Evolutionary conservation across 176 grass and related monocot genomes (phyloP), one percentile per base, ranked within the genome.

Genomic region (Rhipidocladum racemiflorum): DNA sequence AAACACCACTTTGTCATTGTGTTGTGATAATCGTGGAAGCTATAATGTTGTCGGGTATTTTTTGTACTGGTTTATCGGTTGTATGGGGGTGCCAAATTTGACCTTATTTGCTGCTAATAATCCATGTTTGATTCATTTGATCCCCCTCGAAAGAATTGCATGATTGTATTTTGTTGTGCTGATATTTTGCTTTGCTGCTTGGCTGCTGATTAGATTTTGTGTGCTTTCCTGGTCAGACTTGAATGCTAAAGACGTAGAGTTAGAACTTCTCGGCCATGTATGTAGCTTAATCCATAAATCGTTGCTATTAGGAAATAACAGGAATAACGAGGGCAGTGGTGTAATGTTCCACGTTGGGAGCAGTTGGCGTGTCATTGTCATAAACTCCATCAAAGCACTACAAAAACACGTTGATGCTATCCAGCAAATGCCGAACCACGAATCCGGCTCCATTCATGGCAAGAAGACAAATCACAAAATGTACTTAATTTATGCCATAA

Each of bases 291-390:
- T 28, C 23, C 18, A 49, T 79, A 36, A 43, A 54, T 29, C 17
- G 61, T 6, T 70, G 7, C 9, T 48, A 50, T 13, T 48, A 48
- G 3, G 18, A 61, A 38, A 72, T 55, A 85, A 30, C 21, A 18
- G 34, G 67, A 57, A 67, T 34, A 27, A 56, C 28, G 35, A 82
- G 42, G 6, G 4, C 56, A 21, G 30, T 36, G 17, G 13, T 24
- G 45, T 29, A 74, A 62, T 44, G n/a, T 42, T 55, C 72, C 68
- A 53, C 42, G 71, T 61, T 27, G 18, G 65, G 45, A 68, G 17
- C 72, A 32, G 60, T 16, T 86, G 64, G 4, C 40, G 0, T 57
- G 83, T 90, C 73, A 16, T 78, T 78, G n/a, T 86, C 88, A 38
- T 64, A 49, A 34, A 3, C 42, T 86, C n/a, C 38, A 70, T 54